Conservation (phyloP, 257 asterid genomes). For the Solanum corneliomulleri region DNA sequence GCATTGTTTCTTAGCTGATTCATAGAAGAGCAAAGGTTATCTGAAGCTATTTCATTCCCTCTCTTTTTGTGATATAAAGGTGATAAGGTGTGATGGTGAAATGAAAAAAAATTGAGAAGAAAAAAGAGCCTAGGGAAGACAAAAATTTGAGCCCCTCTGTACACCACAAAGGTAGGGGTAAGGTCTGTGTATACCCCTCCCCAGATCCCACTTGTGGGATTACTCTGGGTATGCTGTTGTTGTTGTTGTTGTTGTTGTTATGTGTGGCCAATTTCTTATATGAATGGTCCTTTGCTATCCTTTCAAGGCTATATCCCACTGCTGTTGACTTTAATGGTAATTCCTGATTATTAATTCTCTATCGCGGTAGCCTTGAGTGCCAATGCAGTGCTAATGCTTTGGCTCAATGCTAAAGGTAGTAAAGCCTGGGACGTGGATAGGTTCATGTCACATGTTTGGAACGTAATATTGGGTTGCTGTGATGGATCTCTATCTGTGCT, state of each 20-base stretch:
- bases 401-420: background rate
- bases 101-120: background rate
- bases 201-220: background rate
- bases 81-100: background rate
- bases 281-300: background rate
- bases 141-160: background rate
- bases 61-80: background rate
- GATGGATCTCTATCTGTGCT: background rate
- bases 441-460: background rate
- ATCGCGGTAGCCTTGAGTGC: background rate
- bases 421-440: background rate
- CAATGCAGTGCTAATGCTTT: background rate
- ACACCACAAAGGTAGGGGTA: background rate
- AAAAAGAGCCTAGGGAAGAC: background rate
- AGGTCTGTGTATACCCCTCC: background rate
- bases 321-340: background rate
- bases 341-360: background rate
- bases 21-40: background rate
- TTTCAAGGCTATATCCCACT: background rate
- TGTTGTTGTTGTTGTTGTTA: background rate
- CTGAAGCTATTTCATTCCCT: background rate
- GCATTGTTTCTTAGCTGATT: background rate
- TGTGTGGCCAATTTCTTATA: background rate
- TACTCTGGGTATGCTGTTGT: background rate
- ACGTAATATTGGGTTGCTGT: background rate